A percentile compares a stretch with the other conserved stretches of the same genome.
Conservation (phyloP, 768 basidiomycete genomes). For the Termitomyces sp. region DNA sequence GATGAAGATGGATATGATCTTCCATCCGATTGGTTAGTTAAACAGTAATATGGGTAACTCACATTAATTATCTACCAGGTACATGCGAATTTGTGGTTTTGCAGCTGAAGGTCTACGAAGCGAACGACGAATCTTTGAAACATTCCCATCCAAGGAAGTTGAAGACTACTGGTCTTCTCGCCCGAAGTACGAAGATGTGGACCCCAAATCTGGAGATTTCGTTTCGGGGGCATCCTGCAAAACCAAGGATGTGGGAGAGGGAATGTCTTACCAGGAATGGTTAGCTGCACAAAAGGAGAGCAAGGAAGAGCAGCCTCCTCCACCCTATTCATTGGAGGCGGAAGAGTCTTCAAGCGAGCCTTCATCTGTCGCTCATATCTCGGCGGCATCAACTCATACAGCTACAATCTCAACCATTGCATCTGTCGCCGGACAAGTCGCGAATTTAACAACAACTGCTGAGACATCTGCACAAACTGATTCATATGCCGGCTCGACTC, state of each 20-base stretch:
- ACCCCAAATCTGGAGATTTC: conserved; percentile 21
- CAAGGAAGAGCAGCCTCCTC: conserved; percentile 54
- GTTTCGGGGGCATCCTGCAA: conserved; percentile 20
- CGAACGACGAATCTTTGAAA: conserved; percentile 56
- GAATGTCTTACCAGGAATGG: conserved; percentile 44
- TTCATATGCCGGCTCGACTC: background rate
- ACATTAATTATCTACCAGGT: conserved; percentile 33
- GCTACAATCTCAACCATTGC: background rate
- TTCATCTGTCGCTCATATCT: conserved; percentile 3
- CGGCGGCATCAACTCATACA: conserved; percentile 2
- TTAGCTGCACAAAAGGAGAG: conserved; percentile 34
- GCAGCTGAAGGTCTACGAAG: conserved; percentile 62
- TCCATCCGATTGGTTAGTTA: conserved; percentile 71
- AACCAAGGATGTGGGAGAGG: conserved; percentile 2
- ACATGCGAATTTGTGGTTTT: conserved; percentile 74
- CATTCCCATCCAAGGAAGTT: conserved; percentile 65
- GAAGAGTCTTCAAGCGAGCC: conserved; percentile 17
- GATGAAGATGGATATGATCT: conserved; percentile 76
- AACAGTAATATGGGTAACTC: background rate
- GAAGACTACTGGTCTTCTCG: conserved; percentile 69
- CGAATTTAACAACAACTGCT: conserved; percentile 2
- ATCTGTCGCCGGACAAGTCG: background rate
- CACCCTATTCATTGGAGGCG: conserved; percentile 60
- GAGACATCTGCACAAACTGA: background rate
- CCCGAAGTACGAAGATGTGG: conserved; percentile 49